Conservation (phyloP, 768 basidiomycete species). For the Rhodotorula sphaerocarpa region DNA sequence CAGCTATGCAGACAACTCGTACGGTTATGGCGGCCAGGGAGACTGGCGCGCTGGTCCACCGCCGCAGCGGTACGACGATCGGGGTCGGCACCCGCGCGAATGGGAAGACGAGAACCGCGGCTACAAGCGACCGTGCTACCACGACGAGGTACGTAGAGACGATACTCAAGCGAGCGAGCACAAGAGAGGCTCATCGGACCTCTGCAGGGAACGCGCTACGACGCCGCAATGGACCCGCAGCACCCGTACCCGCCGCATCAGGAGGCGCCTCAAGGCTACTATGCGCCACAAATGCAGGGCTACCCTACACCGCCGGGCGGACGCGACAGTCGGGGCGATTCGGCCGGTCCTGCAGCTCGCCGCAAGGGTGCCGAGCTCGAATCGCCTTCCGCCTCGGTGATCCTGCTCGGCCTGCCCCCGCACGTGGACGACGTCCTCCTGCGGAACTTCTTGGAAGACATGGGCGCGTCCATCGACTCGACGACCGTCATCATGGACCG, state of each 20-base stretch:
- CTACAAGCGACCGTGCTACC: constrained; percentile 18
- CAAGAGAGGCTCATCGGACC: too few species aligned
- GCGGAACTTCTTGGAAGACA: constrained; percentile 39
- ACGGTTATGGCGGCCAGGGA: background rate
- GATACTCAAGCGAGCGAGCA: too few species aligned
- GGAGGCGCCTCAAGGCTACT: background rate
- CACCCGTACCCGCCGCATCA: background rate
- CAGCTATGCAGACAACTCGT: constrained; percentile 44
- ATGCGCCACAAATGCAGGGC: background rate
- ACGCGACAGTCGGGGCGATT: background rate
- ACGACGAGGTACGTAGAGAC: background rate
- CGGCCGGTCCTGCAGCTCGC: background rate
- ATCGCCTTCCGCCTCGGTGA: constrained; percentile 37
- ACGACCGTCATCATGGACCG: constrained; percentile 89
- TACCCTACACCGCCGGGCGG: background rate
- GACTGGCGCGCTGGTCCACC: background rate
- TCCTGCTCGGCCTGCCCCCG: constrained; percentile 36
- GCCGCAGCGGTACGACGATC: background rate
- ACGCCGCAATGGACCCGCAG: background rate
- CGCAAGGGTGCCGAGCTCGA: constrained; percentile 22
- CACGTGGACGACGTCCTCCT: constrained; percentile 39
- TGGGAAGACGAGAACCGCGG: constrained; percentile 18
- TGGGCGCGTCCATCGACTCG: constrained; percentile 42
- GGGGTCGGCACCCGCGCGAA: background rate
- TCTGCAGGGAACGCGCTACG: too few species aligned